These are phyloP conservation scores for Chloranthus sessilifolius DNA, from an alignment of 164 flowering plant genomes.

Conservation along the genomic window DNA sequence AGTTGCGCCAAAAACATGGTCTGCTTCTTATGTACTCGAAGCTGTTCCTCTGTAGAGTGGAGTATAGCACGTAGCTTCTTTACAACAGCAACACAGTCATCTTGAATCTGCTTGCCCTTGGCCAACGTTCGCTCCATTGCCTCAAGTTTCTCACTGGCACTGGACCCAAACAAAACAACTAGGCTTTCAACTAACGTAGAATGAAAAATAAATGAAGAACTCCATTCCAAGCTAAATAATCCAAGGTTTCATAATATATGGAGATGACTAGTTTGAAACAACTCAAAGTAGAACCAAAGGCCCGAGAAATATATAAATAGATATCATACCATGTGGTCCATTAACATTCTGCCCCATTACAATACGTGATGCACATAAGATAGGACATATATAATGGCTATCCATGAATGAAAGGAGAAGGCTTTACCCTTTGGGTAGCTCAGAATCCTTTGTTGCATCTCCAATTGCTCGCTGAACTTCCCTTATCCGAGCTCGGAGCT, in stretches of 20 bases:
- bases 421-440: slow-evolving; percentile 64
- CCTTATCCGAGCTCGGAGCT: slow-evolving; percentile 62
- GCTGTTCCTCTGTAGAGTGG: slow-evolving; percentile 83
- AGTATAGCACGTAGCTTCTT: slow-evolving; percentile 90
- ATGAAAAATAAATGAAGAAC: not conserved
- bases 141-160: slow-evolving; percentile 57
- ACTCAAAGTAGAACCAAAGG: no score
- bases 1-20: slow-evolving; percentile 77
- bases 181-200: not conserved
- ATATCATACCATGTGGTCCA: no score
- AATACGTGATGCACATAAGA: no score
- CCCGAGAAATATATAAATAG: no score
- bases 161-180: no score
- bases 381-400: no score
- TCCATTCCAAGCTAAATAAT: not conserved
- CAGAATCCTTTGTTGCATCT: slow-evolving; percentile 71
- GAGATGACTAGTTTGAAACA: no score
- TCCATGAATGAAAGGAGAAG: no score
- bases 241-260: not conserved
- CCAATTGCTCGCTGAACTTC: slow-evolving; percentile 72
- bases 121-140: slow-evolving; percentile 79
- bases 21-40: slow-evolving; percentile 78
- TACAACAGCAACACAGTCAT: slow-evolving; percentile 64
- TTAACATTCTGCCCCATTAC: no score
- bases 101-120: slow-evolving; percentile 72